phyloP scores from a whole-genome alignment of 192 early-diverging fungal species.

The Funneliformis geosporum region DNA sequence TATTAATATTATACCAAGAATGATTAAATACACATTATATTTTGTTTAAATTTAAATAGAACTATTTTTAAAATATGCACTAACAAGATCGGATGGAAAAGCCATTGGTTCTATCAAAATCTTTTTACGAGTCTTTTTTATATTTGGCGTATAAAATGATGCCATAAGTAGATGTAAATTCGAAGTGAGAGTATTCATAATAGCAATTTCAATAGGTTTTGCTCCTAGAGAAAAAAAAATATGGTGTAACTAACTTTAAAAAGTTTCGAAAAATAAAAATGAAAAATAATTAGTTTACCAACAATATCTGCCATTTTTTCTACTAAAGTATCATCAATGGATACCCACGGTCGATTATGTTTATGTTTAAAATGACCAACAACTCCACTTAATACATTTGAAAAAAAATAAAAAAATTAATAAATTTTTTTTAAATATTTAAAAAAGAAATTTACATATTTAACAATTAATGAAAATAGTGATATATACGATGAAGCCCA shows the following conservation, averaged over 20 bases:
- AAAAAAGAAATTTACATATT: constrained; percentile 10
- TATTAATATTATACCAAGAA: constrained; percentile 30
- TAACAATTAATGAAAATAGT: neutral
- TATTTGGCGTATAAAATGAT: constrained; percentile 85
- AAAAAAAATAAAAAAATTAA: neutral
- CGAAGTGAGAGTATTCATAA: constrained; percentile 91
- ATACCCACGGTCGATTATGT: constrained; percentile 82
- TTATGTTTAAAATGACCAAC: constrained; percentile 86
- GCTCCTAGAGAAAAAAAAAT: constrained; percentile 55
- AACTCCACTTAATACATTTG: constrained; percentile 63
- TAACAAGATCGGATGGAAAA: constrained; percentile 90
- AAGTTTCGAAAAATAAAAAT: neutral
- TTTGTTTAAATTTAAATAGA: constrained; percentile 5
- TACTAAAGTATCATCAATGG: constrained; percentile 76
- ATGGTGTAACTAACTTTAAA: neutral
- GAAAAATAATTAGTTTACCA: constrained; percentile 48
- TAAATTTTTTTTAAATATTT: neutral
- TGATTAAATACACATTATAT: neutral
- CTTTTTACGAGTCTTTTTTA: constrained; percentile 64
- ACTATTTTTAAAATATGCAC: constrained; percentile 7
- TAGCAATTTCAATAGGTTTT: constrained; percentile 73
- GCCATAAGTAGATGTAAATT: constrained; percentile 91
- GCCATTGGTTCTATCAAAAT: constrained; percentile 90
- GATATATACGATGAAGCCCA: constrained; percentile 70
- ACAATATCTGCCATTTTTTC: constrained; percentile 77